These are phyloP conservation scores for Mycogone perniciosa DNA, from an alignment of 2,329 filamentous ascomycete species.

Conservation along the genomic window DNA sequence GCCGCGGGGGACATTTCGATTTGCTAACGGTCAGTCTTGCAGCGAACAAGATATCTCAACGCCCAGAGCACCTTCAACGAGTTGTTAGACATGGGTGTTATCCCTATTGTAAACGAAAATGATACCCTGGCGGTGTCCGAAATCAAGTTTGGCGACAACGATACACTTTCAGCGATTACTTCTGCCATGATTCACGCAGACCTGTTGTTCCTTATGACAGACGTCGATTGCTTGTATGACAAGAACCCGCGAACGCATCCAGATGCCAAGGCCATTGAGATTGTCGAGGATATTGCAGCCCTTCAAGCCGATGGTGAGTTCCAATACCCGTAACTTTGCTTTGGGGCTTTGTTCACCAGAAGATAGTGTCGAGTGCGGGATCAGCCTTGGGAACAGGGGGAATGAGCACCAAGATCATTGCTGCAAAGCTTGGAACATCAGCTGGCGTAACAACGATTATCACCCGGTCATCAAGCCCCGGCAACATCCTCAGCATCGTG, in stretches of 20 bases:
- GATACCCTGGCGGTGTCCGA: conserved; percentile 94
- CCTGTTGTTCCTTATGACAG: conserved; percentile 96
- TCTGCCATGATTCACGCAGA: conserved; percentile 97
- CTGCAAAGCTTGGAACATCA: conserved; percentile 83
- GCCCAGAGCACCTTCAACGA: conserved; percentile 92
- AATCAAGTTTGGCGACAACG: conserved; percentile 99
- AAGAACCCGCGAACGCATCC: conserved; percentile 84
- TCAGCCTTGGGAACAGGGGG: conserved; percentile 88
- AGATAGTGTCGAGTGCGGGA: conserved; percentile 73
- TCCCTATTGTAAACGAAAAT: conserved; percentile 98
- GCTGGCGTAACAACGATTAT: conserved; percentile 95
- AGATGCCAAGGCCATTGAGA: conserved; percentile 82
- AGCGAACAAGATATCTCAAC: conserved; percentile 70
- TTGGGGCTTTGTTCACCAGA: conserved; percentile 14
- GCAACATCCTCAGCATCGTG: conserved; percentile 85
- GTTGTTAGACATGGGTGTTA: conserved; percentile 87
- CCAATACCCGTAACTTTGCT: too few species aligned
- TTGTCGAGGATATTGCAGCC: conserved; percentile 80
- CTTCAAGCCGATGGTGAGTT: conserved; percentile 70
- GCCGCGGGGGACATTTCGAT: background rate
- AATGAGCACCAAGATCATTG: conserved; percentile 96
- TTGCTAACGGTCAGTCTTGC: background rate
- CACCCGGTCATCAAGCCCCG: conserved; percentile 85
- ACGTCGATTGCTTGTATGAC: conserved; percentile 95
- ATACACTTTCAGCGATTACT: conserved; percentile 93